Conservation (phyloP, 306 rosid genomes). For the Sphenostylis stenocarpa region DNA sequence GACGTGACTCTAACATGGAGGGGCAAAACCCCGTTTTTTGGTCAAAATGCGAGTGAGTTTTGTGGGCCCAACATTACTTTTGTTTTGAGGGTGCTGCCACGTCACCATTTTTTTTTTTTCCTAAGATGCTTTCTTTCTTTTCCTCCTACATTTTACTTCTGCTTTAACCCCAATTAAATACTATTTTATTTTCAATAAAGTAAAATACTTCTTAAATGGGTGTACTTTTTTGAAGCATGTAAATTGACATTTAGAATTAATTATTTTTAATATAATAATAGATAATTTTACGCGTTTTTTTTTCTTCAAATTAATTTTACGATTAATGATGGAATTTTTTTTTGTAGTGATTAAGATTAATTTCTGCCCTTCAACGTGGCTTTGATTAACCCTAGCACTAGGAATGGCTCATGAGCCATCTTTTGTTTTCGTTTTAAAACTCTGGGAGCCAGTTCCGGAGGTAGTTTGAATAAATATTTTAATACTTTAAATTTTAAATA, state of each 20-base stretch:
- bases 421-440: not conserved
- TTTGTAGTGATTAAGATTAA: not conserved
- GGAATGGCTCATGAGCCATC: not conserved
- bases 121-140: not conserved
- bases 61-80: conserved; percentile 39
- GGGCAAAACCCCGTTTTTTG: conserved; percentile 60
- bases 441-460: not conserved
- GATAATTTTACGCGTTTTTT: not conserved
- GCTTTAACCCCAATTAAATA: not conserved
- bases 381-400: not conserved
- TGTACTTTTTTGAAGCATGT: not conserved
- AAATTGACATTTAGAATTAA: not conserved
- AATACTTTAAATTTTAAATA: not conserved
- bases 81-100: conserved; percentile 35
- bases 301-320: not conserved
- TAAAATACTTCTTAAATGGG: not conserved
- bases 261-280: not conserved
- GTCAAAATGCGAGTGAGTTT: conserved; percentile 51
- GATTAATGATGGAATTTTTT: not conserved
- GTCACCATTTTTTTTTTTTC: not conserved
- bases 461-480: not conserved
- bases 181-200: not conserved
- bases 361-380: not conserved
- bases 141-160: not conserved
- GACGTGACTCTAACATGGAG: conserved; percentile 64